Conservation (phyloP, 805 yeast species). For the Priceomyces fermenticarens region DNA sequence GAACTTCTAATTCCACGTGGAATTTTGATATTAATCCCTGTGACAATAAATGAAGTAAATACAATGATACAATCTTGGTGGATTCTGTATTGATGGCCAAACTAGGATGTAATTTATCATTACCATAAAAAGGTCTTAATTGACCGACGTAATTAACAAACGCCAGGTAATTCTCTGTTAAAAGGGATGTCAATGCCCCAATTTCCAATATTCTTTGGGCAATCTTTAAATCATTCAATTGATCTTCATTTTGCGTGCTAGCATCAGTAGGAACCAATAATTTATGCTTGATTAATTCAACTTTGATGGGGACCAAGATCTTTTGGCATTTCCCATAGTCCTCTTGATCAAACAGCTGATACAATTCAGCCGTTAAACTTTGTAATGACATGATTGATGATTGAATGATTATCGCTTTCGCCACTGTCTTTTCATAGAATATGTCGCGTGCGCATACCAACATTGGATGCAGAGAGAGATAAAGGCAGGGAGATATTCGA, state of each 20-base stretch:
- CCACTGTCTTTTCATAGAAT: too few species aligned
- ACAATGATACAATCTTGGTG: slow-evolving; percentile 70
- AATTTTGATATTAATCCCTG: slow-evolving; percentile 83
- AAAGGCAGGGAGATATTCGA: too few species aligned
- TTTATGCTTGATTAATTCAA: slow-evolving; percentile 74
- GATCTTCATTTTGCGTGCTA: slow-evolving; percentile 34
- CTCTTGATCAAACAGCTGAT: slow-evolving; percentile 57
- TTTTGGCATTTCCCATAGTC: slow-evolving; percentile 60
- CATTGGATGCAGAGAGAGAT: too few species aligned
- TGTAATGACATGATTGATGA: slow-evolving; percentile 52
- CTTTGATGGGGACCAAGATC: slow-evolving; percentile 67
- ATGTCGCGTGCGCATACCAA: too few species aligned
- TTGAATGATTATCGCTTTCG: not conserved
- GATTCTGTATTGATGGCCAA: slow-evolving; percentile 31
- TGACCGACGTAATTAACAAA: slow-evolving; percentile 73
- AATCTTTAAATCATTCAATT: slow-evolving; percentile 66
- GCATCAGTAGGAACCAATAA: slow-evolving; percentile 62
- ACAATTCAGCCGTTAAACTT: slow-evolving; percentile 65
- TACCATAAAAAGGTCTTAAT: slow-evolving; percentile 72
- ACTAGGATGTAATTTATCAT: slow-evolving; percentile 38
- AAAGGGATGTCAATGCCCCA: slow-evolving; percentile 79
- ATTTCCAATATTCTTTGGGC: slow-evolving; percentile 83
- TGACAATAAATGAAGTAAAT: slow-evolving; percentile 71
- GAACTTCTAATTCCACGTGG: slow-evolving; percentile 82
- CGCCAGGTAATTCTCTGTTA: slow-evolving; percentile 54